Evolutionary conservation across 2,329 filamentous ascomycete genomes (phyloP), one percentile per base, ranked within the genome.

Genomic region (Beauveria australis): DNA sequence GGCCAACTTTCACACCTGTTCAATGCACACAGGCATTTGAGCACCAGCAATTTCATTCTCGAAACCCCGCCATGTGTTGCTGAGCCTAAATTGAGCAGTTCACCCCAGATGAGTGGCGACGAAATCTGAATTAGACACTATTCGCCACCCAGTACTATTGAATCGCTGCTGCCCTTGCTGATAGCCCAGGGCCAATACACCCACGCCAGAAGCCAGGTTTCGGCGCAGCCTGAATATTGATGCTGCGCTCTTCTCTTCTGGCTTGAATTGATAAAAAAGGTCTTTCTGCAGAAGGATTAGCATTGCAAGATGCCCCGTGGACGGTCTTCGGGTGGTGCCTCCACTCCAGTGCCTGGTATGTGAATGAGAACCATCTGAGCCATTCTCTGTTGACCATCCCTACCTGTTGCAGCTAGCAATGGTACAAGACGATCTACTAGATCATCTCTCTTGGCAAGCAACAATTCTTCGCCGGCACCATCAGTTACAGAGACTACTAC

Each of bases 1-100:
- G 10, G 66, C 49, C 70, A 67, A 67, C 68, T 67, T 46, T 62
- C 62, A 63, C 55, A 37, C 43, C 4, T 19, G 26, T 28, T 28
- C 33, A 33, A 18, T 46, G n/a, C 40, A 18, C 37, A 14, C 8
- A 46, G 22, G 24, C 28, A 44, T 30, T n/a, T 40, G 5, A n/a
- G 33, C 14, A 37, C 8, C 24, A 46, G 46, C 14, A 16, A 9
- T 12, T n/a, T 28, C 46, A 28, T 48, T 48, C 18, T 44, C 47
- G 33, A 28, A 18, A 52, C 24, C 24, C 3, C 6, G 22, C 3
- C n/a, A 46, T 52, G 10, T 24, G 26, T 53, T 47, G 4, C 5
- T 40, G 28, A 53, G 5, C 3, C 24, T 14, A 5, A 7, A 19
- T 37, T 16, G 12, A 33, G n/a, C 22, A 14, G 18, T 18, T 52